These are phyloP conservation scores for Salvia rosmarinus DNA, from an alignment of 257 asterid genomes.

Conservation along the genomic window DNA sequence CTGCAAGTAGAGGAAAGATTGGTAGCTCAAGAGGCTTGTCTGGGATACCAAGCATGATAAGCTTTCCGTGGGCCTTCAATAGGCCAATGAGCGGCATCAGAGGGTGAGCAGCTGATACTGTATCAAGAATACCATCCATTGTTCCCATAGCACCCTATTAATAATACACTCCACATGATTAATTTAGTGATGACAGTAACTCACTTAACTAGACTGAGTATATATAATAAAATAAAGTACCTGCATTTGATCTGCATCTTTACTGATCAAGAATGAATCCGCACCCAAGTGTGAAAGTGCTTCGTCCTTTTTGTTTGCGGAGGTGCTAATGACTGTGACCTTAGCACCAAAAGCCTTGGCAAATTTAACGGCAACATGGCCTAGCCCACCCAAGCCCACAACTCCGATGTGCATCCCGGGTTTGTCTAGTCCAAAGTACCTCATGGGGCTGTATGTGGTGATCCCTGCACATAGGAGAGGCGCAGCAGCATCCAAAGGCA, in stretches of 20 bases:
- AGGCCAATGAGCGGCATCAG: slow-evolving; percentile 40
- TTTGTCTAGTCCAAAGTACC: slow-evolving; percentile 44
- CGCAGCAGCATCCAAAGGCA: slow-evolving; percentile 45
- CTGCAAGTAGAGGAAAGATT: slow-evolving; percentile 28
- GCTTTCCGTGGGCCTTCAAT: slow-evolving; percentile 49
- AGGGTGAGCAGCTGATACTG: slow-evolving; percentile 49
- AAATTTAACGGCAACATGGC: slow-evolving; percentile 45
- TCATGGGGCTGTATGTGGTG: slow-evolving; percentile 49
- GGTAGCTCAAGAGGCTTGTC: slow-evolving; percentile 45
- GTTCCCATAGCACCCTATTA: slow-evolving; percentile 34
- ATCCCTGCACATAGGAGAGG: slow-evolving; percentile 56
- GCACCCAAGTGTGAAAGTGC: slow-evolving; percentile 43
- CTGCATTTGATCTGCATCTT: background rate
- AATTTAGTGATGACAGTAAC: too few relatives aligned
- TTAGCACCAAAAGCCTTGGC: slow-evolving; percentile 52
- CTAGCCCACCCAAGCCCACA: slow-evolving; percentile 53
- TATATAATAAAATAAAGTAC: too few relatives aligned
- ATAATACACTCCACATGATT: too few relatives aligned
- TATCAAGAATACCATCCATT: slow-evolving; percentile 50
- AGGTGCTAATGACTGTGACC: slow-evolving; percentile 45
- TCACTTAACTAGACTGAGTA: too few relatives aligned
- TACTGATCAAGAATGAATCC: slow-evolving; percentile 37
- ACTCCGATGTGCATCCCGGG: slow-evolving; percentile 48
- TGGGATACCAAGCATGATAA: slow-evolving; percentile 52
- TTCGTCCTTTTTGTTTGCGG: slow-evolving; percentile 41